Evolutionary conservation across 2,329 filamentous ascomycete species (phyloP).

Genomic region (Emydomyces testavorans): DNA sequence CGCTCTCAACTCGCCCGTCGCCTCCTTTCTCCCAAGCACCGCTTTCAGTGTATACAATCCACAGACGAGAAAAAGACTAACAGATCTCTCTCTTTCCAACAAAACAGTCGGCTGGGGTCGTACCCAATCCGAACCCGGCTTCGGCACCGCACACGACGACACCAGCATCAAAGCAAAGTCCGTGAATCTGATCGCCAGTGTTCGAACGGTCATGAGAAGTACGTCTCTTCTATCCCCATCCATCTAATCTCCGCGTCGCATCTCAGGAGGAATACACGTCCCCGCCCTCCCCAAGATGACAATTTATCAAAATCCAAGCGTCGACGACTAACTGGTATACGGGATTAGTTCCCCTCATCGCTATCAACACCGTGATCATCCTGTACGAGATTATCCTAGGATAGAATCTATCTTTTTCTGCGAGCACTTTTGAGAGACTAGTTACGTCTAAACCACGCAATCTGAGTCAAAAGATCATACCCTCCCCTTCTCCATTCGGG

Average conservation of each 20-base stretch:
- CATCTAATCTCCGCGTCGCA: not conserved
- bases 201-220: constrained; percentile 90
- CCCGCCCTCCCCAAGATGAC: not conserved
- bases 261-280: too few species aligned
- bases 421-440: not conserved
- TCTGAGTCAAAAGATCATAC: too few species aligned
- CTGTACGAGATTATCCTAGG: constrained; percentile 69
- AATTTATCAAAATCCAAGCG: not conserved
- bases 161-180: constrained; percentile 75
- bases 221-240: constrained; percentile 30
- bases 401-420: constrained; percentile 31
- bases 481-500: too few species aligned
- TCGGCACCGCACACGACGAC: constrained; percentile 59
- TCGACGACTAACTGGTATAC: not conserved
- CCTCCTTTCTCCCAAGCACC: not conserved
- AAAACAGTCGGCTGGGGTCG: constrained; percentile 65
- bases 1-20: not conserved
- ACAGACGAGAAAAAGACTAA: not conserved
- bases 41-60: not conserved
- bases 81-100: not conserved
- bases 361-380: constrained; percentile 71
- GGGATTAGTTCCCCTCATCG: constrained; percentile 63
- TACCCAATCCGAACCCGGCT: constrained; percentile 55
- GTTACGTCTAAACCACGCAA: too few species aligned
- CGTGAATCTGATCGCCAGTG: constrained; percentile 79